Evolutionary conservation across 176 grass and related monocot genomes (phyloP).

Genomic region (Melocanna baccifera): DNA sequence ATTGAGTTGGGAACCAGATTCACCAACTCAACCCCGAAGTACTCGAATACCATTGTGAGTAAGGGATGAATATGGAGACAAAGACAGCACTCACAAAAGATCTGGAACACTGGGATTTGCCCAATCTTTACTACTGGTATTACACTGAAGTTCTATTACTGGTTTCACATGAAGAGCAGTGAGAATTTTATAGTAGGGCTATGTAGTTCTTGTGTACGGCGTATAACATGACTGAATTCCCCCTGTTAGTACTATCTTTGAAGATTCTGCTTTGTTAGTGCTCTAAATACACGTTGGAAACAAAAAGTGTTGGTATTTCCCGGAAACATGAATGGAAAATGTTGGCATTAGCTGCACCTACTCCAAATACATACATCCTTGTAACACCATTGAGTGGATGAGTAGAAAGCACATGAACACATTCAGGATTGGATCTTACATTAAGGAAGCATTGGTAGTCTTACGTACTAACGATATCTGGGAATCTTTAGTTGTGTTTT

Average conservation of each 20-base stretch:
- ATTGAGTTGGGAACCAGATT: too few species aligned
- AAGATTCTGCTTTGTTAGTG: constrained; percentile 12
- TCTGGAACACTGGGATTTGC: too few species aligned
- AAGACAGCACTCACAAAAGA: too few species aligned
- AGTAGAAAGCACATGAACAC: neutral
- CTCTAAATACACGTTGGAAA: neutral
- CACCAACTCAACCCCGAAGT: too few species aligned
- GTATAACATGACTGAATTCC: neutral
- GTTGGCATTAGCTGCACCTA: constrained; percentile 16
- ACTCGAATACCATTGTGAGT: too few species aligned
- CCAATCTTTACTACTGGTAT: too few species aligned
- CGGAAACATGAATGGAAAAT: neutral
- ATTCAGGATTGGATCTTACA: neutral
- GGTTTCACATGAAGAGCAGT: constrained; percentile 6
- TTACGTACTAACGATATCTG: neutral
- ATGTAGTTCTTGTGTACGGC: neutral
- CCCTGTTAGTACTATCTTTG: neutral
- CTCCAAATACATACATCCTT: constrained; percentile 22
- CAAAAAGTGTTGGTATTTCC: constrained; percentile 1
- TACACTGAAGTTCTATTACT: constrained; percentile 32
- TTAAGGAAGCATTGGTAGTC: neutral
- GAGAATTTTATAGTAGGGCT: neutral
- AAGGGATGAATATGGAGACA: too few species aligned
- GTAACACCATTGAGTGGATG: neutral
- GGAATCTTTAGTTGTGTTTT: neutral